These are phyloP conservation scores for Drechslera avenae DNA, from an alignment of 2,329 filamentous ascomycete genomes.

Conservation along the genomic window DNA sequence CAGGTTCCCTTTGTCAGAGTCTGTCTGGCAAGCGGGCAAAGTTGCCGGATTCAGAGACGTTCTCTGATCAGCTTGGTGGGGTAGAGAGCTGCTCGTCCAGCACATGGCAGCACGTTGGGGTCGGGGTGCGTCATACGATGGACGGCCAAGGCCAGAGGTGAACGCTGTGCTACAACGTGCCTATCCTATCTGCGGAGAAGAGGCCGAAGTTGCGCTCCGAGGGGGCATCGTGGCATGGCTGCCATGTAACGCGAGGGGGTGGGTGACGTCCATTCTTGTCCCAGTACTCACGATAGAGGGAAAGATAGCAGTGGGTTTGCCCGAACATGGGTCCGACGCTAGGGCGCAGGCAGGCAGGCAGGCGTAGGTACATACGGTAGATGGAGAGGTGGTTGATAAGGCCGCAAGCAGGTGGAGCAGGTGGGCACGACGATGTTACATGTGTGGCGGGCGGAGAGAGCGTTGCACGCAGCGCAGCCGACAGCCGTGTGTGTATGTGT, in stretches of 20 bases:
- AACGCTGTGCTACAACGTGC: constrained; percentile 41
- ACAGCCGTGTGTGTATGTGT: too few relatives aligned
- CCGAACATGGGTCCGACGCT: constrained; percentile 4
- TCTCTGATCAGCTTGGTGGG: constrained; percentile 6
- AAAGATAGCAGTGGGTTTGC: constrained; percentile 10
- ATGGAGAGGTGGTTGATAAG: not conserved
- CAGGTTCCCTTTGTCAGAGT: constrained; percentile 31
- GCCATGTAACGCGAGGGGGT: constrained; percentile 34
- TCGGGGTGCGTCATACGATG: constrained; percentile 33
- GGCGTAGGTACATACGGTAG: too few relatives aligned
- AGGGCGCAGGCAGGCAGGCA: not conserved
- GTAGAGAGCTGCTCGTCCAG: constrained; percentile 5
- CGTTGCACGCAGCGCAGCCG: not conserved
- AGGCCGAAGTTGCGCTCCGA: constrained; percentile 5
- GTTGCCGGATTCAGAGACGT: constrained; percentile 24
- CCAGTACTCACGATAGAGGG: not conserved
- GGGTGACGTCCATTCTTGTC: not conserved
- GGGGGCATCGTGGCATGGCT: constrained; percentile 24
- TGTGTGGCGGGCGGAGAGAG: constrained; percentile 4
- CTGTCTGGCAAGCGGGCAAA: constrained; percentile 22
- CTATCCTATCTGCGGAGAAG: constrained; percentile 20
- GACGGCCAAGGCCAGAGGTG: constrained; percentile 32
- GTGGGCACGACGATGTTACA: constrained; percentile 6
- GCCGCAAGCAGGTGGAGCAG: not conserved
- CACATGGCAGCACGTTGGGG: constrained; percentile 13